phyloP scores from a whole-genome alignment of 495 filamentous ascomycete genomes.

The Haplographium delicatum region DNA sequence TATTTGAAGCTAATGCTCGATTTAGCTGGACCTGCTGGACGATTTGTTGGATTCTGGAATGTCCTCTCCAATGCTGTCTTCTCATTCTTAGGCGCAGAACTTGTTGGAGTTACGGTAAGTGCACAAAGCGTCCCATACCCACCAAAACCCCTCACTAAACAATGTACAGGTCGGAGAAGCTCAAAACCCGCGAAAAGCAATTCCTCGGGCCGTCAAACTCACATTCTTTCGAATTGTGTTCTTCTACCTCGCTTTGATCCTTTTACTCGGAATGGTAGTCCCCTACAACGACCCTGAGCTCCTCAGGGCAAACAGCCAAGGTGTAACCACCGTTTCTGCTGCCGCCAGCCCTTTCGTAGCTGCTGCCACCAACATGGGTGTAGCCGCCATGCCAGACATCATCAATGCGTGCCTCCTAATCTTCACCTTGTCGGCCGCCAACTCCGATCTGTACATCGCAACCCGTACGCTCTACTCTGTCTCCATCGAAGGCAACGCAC shows the following conservation, averaged over 20 bases:
- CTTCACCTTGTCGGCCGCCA: constrained; percentile 63
- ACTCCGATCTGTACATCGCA: constrained; percentile 76
- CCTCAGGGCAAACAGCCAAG: constrained; percentile 36
- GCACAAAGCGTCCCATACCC: too few species aligned
- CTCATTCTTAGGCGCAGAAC: constrained; percentile 78
- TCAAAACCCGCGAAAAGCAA: constrained; percentile 60
- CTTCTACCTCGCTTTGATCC: constrained; percentile 63
- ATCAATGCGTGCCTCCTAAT: constrained; percentile 71
- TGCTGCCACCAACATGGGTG: constrained; percentile 54
- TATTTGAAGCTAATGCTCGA: too few species aligned
- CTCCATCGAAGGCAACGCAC: constrained; percentile 60
- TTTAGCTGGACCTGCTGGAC: constrained; percentile 38
- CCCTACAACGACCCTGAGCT: constrained; percentile 51
- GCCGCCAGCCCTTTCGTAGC: constrained; percentile 63
- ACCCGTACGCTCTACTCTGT: constrained; percentile 68
- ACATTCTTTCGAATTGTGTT: constrained; percentile 67
- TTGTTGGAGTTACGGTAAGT: constrained; percentile 74
- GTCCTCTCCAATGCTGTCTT: constrained; percentile 74
- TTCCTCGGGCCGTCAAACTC: constrained; percentile 62
- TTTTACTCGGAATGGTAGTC: constrained; percentile 66
- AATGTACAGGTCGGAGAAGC: constrained; percentile 74
- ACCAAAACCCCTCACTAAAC: too few species aligned
- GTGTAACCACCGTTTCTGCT: constrained; percentile 49
- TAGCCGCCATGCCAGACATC: constrained; percentile 59
- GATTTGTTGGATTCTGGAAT: constrained; percentile 73